phyloP scores from a whole-genome alignment of 208 protist species.

The Leishmania braziliensis region DNA sequence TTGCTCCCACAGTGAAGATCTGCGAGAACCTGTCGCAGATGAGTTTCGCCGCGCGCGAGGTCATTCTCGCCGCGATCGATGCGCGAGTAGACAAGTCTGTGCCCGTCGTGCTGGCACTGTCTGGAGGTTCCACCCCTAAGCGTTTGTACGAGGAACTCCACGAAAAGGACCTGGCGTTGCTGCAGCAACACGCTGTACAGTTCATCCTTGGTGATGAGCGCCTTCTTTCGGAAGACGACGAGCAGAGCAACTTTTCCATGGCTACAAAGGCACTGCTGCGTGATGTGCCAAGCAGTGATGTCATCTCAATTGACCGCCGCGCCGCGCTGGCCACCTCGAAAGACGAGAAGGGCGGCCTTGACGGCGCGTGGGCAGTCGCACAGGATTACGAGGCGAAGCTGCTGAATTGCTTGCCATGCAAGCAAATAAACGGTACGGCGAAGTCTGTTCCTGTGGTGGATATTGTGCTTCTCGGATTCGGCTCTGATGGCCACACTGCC shows the following conservation, averaged over 20 bases:
- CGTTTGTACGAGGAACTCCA: conserved; percentile 55
- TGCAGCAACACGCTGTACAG: conserved; percentile 38
- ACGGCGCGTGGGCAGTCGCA: conserved; percentile 47
- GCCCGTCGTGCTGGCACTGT: conserved; percentile 62
- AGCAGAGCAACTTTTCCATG: conserved; percentile 75
- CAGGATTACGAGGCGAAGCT: conserved; percentile 41
- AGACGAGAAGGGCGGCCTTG: conserved; percentile 28
- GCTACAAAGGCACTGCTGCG: conserved; percentile 52
- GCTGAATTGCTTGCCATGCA: conserved; percentile 18
- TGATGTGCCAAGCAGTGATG: conserved; percentile 46
- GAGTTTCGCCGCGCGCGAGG: conserved; percentile 36
- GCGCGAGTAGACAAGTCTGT: conserved; percentile 1
- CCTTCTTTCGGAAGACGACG: conserved; percentile 45
- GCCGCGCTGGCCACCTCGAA: conserved; percentile 34
- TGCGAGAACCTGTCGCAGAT: conserved; percentile 42
- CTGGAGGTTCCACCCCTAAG: conserved; percentile 78
- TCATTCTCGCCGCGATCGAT: conserved; percentile 38
- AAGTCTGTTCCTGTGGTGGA: conserved; percentile 58
- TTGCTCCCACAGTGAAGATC: conserved; percentile 44
- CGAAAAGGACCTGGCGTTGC: conserved; percentile 38
- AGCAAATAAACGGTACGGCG: not conserved
- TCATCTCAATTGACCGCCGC: conserved; percentile 47
- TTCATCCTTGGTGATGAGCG: conserved; percentile 84
- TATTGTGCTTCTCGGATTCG: conserved; percentile 81
- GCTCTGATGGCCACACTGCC: conserved; percentile 80